phyloP scores from a whole-genome alignment of 805 yeast genomes.

The Pichia cephalocereana region DNA sequence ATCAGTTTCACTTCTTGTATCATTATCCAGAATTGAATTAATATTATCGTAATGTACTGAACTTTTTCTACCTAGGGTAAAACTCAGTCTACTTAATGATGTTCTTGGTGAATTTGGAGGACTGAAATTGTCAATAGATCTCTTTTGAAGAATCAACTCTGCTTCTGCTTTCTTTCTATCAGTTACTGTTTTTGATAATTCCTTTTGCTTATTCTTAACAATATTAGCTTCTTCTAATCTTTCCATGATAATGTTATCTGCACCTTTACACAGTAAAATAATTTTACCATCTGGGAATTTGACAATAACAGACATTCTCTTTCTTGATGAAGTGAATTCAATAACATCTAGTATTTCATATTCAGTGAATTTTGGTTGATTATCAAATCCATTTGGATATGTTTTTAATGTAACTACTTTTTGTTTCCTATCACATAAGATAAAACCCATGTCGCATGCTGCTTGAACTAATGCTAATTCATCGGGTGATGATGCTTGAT shows the following conservation, averaged over 20 bases:
- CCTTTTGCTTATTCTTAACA: conserved; percentile 57
- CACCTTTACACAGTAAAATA: conserved; percentile 86
- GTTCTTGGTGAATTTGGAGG: conserved; percentile 2
- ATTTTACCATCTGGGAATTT: conserved; percentile 67
- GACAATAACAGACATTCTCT: conserved; percentile 88
- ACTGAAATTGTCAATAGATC: conserved; percentile 31
- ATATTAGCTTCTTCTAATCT: conserved; percentile 48
- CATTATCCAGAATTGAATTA: conserved; percentile 21
- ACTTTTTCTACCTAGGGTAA: conserved; percentile 15
- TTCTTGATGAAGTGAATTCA: conserved; percentile 80
- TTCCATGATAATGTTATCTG: conserved; percentile 83
- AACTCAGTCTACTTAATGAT: conserved; percentile 13
- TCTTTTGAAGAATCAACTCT: conserved; percentile 51
- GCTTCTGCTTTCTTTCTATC: conserved; percentile 75
- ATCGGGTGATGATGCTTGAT: conserved; percentile 95
- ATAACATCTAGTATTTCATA: conserved; percentile 73
- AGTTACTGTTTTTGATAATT: conserved; percentile 46
- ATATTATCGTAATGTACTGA: conserved; percentile 9
- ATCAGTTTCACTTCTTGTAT: conserved; percentile 28
- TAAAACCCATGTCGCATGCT: conserved; percentile 89
- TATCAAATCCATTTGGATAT: conserved; percentile 74
- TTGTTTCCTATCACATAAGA: conserved; percentile 63
- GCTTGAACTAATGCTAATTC: conserved; percentile 91
- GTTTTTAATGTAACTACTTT: conserved; percentile 57
- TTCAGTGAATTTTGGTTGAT: conserved; percentile 51